Percentiles rank a stretch among this genome's conserved stretches.
Evolutionary conservation across 2,329 filamentous ascomycete genomes (phyloP).

Genomic region (Exutisphaerella laricina): DNA sequence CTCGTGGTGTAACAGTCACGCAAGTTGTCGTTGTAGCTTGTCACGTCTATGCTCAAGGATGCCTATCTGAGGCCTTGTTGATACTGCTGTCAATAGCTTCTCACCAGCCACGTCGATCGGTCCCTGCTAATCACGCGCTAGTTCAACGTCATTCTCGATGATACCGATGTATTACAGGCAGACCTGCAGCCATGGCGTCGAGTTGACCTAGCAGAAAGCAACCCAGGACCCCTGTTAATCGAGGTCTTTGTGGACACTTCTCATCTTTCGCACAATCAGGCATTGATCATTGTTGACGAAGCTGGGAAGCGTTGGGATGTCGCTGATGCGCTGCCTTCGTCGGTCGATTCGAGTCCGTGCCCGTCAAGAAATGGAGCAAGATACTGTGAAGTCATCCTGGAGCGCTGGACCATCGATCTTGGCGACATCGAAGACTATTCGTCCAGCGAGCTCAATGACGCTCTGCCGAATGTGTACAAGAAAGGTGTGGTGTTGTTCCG

Average conservation of each 20-base stretch:
- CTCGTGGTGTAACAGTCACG: too few species aligned
- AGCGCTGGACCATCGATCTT: conserved; percentile 84
- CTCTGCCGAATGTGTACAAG: conserved; percentile 88
- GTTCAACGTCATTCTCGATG: conserved; percentile 94
- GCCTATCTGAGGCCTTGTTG: background rate
- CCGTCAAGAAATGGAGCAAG: conserved; percentile 41
- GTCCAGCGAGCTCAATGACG: conserved; percentile 49
- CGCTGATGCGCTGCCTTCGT: conserved; percentile 68
- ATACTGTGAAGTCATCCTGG: conserved; percentile 70
- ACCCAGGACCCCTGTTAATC: conserved; percentile 77
- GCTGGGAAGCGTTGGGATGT: conserved; percentile 92
- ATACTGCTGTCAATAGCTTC: background rate
- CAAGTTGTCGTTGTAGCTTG: background rate
- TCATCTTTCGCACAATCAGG: conserved; percentile 74
- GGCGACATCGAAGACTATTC: conserved; percentile 57
- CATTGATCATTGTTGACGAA: conserved; percentile 80
- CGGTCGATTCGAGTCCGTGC: conserved; percentile 42
- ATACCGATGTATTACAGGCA: conserved; percentile 80
- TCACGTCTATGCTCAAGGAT: too few species aligned
- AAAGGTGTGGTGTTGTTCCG: conserved; percentile 93
- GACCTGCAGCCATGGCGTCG: conserved; percentile 76
- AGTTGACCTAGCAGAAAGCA: conserved; percentile 69
- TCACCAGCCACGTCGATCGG: too few species aligned
- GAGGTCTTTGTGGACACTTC: conserved; percentile 69
- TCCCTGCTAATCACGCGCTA: too few species aligned